Evolutionary conservation across 306 rosid genomes (phyloP), one percentile per base, ranked within the genome.

Genomic region (Corylus avellana): DNA sequence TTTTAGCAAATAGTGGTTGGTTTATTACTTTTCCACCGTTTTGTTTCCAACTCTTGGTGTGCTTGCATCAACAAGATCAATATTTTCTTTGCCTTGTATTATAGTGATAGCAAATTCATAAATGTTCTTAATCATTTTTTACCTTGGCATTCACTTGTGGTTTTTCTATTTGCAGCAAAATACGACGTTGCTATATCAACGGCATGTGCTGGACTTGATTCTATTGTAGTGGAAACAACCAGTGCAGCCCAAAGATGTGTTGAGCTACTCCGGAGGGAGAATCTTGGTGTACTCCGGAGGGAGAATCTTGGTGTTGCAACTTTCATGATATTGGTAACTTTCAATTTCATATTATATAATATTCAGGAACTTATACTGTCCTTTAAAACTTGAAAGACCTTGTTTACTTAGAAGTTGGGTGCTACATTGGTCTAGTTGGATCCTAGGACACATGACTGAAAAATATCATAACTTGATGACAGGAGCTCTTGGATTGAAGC

Each of bases 141-240:
- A 22, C 17, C 62, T 13, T 29, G 48, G 49, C 50, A 73, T 80
- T 85, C 73, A 74, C 78, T 71, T 58, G 27, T 49, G 42, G 80
- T 70, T 39, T 29, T 80, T 64, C 44, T 79, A 57, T 47, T 78
- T 88, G 92, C 97, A 95, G 98, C 93, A 63, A 91, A 95, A 79
- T 92, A 90, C 73, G 98, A 95, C n/a, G 86, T 92, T 77, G 98
- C 98, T 7, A 84, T 95, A 87, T 95, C 98, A 70, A 95, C 98
- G 14, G 96, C 98, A 70, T 95, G 98, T 59, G 27, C 87, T 72
- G 98, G 94, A 75, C 94, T 95, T 78, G 98, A 95, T 86, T 92
- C 89, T 77, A 91, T 95, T 76, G 98, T 95, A 18, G 98, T 95
- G 83, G 97, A 95, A 88, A 95, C 97, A 59, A 85, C 98, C 57